Base-by-base conservation (phyloP, 169 alveolate genomes). In the Cryptosporidium baileyi region DNA sequence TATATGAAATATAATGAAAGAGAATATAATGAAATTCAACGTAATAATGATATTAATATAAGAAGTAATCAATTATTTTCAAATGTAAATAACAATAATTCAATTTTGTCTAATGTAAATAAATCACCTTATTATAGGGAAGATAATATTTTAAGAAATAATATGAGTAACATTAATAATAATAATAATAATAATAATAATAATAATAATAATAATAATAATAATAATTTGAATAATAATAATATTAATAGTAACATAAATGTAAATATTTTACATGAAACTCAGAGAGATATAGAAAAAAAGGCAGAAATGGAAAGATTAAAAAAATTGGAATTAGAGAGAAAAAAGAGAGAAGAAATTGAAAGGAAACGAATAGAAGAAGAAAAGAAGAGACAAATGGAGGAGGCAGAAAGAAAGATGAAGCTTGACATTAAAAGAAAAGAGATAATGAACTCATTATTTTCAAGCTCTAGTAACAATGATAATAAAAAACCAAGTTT, bases 401-500 rank as follows among this genome's bases (percentile, higher is more conserved):
- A 74, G 45, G 85, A 74, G 36, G 57, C 57, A 24, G 85, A 74
- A 2, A 74, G 60, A 74, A 74, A 51, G 24, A 15, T 36, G 26
- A 74, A 38, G 15, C 59, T 47, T 24, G 85, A 74, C 34, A 19
- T 54, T 4, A 74, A 74, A 57, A 60, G 85, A 24, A 74, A 51
- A 54, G 85, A 74, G 36, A 36, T 74, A 30, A 74, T 74, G 85
- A 34, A 38, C 26, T 74, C 85, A 0, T 19, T 74, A 24, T 74
- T 74, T 74, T 44, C 67, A 51, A 34, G 44, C 19, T 30, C 24
- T 15, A 30, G 24, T 15, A 11, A 26, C 8, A 34, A 28, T 17
- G 52, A 51, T n/a, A 67, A 74, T 5, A 74, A 74, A 49, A 74
- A 74, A 36, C 85, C 85, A 9, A 74, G 85, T 36, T 61, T 74